Percentiles rank a stretch among this genome's conserved stretches.
phyloP scores from a whole-genome alignment of 805 yeast species.

The Debaryomyces maramus region DNA sequence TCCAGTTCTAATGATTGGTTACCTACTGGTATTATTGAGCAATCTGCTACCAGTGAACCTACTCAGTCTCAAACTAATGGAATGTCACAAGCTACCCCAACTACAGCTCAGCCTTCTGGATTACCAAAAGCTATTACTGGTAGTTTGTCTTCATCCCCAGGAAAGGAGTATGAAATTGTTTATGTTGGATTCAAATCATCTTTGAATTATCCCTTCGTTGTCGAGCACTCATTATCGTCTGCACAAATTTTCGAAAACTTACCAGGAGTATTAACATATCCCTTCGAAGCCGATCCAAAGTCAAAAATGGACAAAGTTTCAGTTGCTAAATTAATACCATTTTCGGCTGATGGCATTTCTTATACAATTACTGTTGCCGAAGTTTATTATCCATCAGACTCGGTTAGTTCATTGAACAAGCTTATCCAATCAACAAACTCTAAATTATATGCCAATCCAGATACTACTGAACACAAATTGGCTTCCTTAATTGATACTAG shows the following conservation, averaged over 20 bases:
- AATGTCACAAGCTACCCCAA: slow-evolving; percentile 29
- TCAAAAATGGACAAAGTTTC: slow-evolving; percentile 42
- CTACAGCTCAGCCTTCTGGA: slow-evolving; percentile 39
- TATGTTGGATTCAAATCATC: slow-evolving; percentile 77
- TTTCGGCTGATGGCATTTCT: slow-evolving; percentile 47
- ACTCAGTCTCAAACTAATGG: slow-evolving; percentile 36
- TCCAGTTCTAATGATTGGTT: slow-evolving; percentile 26
- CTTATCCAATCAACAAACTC: slow-evolving; percentile 55
- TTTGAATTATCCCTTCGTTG: slow-evolving; percentile 84
- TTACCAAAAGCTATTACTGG: slow-evolving; percentile 83
- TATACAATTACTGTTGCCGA: slow-evolving; percentile 88
- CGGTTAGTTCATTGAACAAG: slow-evolving; percentile 50
- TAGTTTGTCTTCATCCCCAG: slow-evolving; percentile 47
- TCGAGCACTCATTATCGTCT: slow-evolving; percentile 65
- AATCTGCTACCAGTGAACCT: slow-evolving; percentile 16
- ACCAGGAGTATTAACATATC: slow-evolving; percentile 68
- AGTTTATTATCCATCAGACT: slow-evolving; percentile 68
- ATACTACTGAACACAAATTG: slow-evolving; percentile 53
- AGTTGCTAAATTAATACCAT: slow-evolving; percentile 75
- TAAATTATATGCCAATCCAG: slow-evolving; percentile 57
- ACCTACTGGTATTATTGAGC: slow-evolving; percentile 34
- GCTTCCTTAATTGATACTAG: slow-evolving; percentile 71
- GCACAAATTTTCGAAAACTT: slow-evolving; percentile 85
- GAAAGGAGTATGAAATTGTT: slow-evolving; percentile 50
- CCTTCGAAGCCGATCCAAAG: slow-evolving; percentile 51